phyloP scores from a whole-genome alignment of 495 filamentous ascomycete genomes.

The Beverwykella pulmonaria region DNA sequence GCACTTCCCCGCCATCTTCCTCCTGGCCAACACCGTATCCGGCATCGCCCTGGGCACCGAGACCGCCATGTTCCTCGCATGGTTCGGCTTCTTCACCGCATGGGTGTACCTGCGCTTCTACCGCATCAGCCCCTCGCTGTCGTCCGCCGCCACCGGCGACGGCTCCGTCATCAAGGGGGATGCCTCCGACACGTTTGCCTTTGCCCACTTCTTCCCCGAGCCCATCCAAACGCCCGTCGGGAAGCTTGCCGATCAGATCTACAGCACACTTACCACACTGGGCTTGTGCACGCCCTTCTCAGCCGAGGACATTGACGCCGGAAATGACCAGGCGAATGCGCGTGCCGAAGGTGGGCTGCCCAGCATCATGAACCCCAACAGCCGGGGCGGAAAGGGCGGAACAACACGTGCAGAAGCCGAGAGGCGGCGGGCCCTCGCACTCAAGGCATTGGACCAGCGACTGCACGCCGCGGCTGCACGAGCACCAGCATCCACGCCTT shows the following conservation, averaged over 20 bases:
- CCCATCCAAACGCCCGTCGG: conserved; percentile 76
- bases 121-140: conserved; percentile 64
- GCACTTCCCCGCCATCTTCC: conserved; percentile 89
- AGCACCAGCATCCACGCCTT: conserved; percentile 13
- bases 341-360: conserved; percentile 69
- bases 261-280: conserved; percentile 70
- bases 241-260: conserved; percentile 71
- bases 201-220: conserved; percentile 94
- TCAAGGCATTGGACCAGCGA: conserved; percentile 90
- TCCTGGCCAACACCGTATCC: conserved; percentile 74
- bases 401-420: conserved; percentile 86
- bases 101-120: conserved; percentile 98
- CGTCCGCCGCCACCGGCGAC: conserved; percentile 57
- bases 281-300: conserved; percentile 85
- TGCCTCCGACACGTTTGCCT: conserved; percentile 92
- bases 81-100: conserved; percentile 80
- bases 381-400: conserved; percentile 48
- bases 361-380: conserved; percentile 58
- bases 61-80: conserved; percentile 77
- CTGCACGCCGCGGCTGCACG: conserved; percentile 73
- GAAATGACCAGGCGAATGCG: conserved; percentile 70
- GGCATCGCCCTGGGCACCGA: conserved; percentile 81
- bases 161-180: conserved; percentile 70
- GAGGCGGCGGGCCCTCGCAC: conserved; percentile 79
- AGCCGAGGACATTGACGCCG: conserved; percentile 77